Conservation (phyloP, 1,284 basidiomycete genomes). For the Ustilago trichophora region DNA sequence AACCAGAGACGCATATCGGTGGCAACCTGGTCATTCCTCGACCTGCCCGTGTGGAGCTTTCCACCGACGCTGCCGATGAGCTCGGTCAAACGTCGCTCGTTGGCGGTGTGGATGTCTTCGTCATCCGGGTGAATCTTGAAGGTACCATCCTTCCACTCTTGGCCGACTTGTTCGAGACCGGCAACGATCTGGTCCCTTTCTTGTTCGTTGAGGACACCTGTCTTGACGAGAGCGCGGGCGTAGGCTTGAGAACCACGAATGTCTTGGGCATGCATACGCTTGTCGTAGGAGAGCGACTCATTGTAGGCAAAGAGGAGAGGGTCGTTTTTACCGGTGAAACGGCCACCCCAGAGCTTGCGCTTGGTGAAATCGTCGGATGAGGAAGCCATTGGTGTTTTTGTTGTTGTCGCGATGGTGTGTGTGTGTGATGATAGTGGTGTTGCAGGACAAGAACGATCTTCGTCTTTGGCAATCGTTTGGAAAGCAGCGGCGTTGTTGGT, state of each 20-base stretch:
- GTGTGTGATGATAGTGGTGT: no score
- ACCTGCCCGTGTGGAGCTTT: conserved; percentile 84
- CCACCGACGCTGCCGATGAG: conserved; percentile 76
- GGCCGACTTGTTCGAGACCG: conserved; percentile 80
- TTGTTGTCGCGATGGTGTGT: no score
- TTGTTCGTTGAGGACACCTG: conserved; percentile 79
- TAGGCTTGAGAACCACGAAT: conserved; percentile 95
- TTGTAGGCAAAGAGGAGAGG: conserved; percentile 65
- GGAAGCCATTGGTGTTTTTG: no score
- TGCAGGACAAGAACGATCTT: no score
- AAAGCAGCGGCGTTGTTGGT: no score
- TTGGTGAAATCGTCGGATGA: conserved; percentile 61
- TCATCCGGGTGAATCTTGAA: conserved; percentile 74
- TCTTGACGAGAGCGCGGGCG: conserved; percentile 81
- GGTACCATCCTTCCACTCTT: conserved; percentile 77
- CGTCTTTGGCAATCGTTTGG: no score
- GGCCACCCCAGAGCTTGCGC: conserved; percentile 65
- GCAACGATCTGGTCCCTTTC: conserved; percentile 77
- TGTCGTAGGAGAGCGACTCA: conserved; percentile 86
- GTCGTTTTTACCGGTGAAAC: conserved; percentile 64
- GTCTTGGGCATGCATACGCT: conserved; percentile 90
- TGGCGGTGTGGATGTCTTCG: conserved; percentile 99
- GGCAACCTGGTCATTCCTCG: conserved; percentile 96
- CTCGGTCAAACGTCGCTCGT: conserved; percentile 92
- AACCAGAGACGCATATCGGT: conserved; percentile 98